Base-by-base conservation (phyloP, 2,329 filamentous ascomycete genomes). In the Diaporthe humulicola region DNA sequence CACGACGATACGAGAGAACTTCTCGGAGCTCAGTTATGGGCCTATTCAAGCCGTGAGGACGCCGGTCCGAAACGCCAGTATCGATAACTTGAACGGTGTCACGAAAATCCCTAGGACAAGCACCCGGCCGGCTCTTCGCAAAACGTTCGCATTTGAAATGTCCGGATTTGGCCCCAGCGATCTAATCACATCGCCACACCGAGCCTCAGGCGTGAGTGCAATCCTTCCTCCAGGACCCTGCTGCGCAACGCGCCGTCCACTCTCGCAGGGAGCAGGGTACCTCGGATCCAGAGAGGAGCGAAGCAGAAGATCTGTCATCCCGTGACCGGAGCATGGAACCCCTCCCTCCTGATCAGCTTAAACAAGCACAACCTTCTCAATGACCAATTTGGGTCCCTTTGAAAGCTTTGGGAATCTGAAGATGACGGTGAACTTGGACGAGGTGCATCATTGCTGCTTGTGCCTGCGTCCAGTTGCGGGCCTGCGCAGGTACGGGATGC, bases 161-260 rank as follows among this genome's bases (percentile, higher is more conserved):
- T 57, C 60, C 54, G 30, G 30, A 67, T 61, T 45, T 42, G 50
- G 74, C 25, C 33, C 22, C 30, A 40, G 45, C 73, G 60, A 57
- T 58, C 61, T 72, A 36, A 25, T 76, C 73, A 70, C 75, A 76
- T 70, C 72, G 66, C 74, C 75, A 76, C 70, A 76, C 75, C 73
- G 75, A 76, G 73, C 69, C 54, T 54, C 73, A 73, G 54, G 60
- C 50, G 50, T 74, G 64, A 61, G 73, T 58, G 69, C 71, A 70
- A 74, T 69, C 71, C 71, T 74, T 50, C 48, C 22, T 52, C 56
- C 36, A 64, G 45, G 48, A 50, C 70, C 74, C 66, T 73, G 67
- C 58, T 58, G 60, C 57, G 61, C 67, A 70, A 30, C 67, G 48
- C 40, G 15, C 45, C 74, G 45, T 50, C 60, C 69, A 48, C 71